Percentiles rank a stretch among this genome's conserved stretches.
Conservation (phyloP, 371 early-diverging fungal species). For the Mucor saturninus region DNA sequence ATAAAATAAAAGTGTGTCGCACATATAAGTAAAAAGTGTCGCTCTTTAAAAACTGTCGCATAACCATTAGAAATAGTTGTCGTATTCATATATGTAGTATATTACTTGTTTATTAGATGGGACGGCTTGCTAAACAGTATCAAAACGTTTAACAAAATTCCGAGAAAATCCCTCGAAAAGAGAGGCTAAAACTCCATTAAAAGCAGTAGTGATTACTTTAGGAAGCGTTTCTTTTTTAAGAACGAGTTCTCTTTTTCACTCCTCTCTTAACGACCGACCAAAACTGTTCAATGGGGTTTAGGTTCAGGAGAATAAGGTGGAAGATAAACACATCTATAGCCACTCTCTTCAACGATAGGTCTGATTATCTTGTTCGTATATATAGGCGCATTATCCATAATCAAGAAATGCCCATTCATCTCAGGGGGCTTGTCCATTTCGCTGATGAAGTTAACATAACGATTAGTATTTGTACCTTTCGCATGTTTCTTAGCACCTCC, state of each 20-base stretch:
- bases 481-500: conserved; percentile 15
- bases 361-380: conserved; percentile 19
- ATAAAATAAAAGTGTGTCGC: no score
- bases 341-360: conserved; percentile 13
- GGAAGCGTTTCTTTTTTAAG: conserved; percentile 9
- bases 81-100: no score
- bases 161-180: no score
- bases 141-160: no score
- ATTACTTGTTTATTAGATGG: no score
- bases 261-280: conserved; percentile 17
- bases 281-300: conserved; percentile 25
- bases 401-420: conserved; percentile 25
- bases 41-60: no score
- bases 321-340: conserved; percentile 24
- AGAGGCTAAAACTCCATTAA: no score
- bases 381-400: conserved; percentile 30
- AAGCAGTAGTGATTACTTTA: no score
- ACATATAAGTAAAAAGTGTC: no score
- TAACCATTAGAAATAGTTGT: no score
- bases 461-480: conserved; percentile 17
- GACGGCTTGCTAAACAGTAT: no score
- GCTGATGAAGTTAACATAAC: conserved; percentile 21
- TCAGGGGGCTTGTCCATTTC: conserved; percentile 28
- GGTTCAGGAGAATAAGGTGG: conserved; percentile 23
- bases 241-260: conserved; percentile 9